These are phyloP conservation scores for Thymus quinquecostatus DNA, from an alignment of 257 asterid species.

Conservation along the genomic window DNA sequence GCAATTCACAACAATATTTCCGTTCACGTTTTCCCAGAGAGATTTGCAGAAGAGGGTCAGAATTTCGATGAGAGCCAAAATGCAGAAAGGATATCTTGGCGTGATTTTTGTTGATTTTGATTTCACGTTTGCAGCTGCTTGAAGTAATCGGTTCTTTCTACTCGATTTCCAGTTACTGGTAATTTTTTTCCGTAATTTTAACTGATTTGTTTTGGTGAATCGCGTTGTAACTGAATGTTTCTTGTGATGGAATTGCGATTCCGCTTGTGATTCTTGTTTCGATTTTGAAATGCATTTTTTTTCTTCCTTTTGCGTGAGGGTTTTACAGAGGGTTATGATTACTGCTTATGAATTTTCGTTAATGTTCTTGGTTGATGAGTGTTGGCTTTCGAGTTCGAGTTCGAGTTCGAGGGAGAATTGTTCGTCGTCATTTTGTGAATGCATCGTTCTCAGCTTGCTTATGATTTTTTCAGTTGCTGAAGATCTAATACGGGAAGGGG, in stretches of 20 bases:
- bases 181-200: conserved; percentile 3
- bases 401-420: not conserved
- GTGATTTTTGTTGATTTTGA: conserved; percentile 29
- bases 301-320: conserved; percentile 23
- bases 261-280: conserved; percentile 18
- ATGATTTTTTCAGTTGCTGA: conserved; percentile 21
- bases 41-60: conserved; percentile 22
- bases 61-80: conserved; percentile 13
- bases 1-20: conserved; percentile 27
- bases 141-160: conserved; percentile 28
- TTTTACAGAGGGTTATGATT: conserved; percentile 47
- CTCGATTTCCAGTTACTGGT: conserved; percentile 33
- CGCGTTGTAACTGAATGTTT: conserved; percentile 14
- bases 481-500: not conserved
- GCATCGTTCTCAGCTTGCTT: conserved; percentile 6
- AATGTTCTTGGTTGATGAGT: not conserved
- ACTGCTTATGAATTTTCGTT: not conserved
- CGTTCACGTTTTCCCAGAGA: conserved; percentile 29
- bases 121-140: conserved; percentile 17
- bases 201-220: conserved; percentile 1
- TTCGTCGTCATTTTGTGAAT: not conserved
- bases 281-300: not conserved
- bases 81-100: conserved; percentile 26
- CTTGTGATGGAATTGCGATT: conserved; percentile 25
- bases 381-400: not conserved